A percentile compares a stretch with the other conserved stretches of the same genome.
Conservation (phyloP, 1,139 yeast genomes). For the Blastobotrys arbuscula region DNA sequence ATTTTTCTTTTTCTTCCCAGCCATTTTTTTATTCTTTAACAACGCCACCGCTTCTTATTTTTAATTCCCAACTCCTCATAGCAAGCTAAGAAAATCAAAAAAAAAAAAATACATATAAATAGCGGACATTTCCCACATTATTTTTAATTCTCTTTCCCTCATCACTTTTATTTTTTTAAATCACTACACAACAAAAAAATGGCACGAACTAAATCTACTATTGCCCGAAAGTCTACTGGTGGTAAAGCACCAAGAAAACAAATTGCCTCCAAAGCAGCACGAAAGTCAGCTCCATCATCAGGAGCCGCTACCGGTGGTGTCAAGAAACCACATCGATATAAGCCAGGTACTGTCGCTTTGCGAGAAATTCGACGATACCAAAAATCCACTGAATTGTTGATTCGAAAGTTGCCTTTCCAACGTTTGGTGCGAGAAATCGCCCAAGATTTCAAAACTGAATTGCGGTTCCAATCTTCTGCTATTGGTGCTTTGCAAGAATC, state of each 20-base stretch:
- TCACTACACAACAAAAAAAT: slow-evolving; percentile 42
- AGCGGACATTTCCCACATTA: not conserved
- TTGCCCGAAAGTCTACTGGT: slow-evolving; percentile 98
- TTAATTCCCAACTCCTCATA: not conserved
- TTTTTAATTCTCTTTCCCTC: not conserved
- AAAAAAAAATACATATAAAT: slow-evolving; percentile 1
- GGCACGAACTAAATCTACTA: slow-evolving; percentile 98
- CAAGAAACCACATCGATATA: slow-evolving; percentile 99
- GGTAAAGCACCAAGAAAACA: slow-evolving; percentile 99
- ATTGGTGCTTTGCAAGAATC: slow-evolving; percentile 99
- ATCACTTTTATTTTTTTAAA: not conserved
- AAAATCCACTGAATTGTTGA: slow-evolving; percentile 91
- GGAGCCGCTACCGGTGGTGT: slow-evolving; percentile 93
- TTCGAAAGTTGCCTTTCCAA: slow-evolving; percentile 97
- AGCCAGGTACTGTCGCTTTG: slow-evolving; percentile 99
- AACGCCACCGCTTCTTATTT: not conserved
- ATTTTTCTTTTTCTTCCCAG: not conserved
- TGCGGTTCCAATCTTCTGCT: slow-evolving; percentile 97
- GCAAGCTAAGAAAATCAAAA: not conserved
- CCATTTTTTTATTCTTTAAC: not conserved
- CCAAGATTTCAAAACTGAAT: slow-evolving; percentile 95
- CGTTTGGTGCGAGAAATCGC: slow-evolving; percentile 97
- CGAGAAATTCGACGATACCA: slow-evolving; percentile 99
- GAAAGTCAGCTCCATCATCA: slow-evolving; percentile 72
- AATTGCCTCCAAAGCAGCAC: slow-evolving; percentile 97